phyloP scores from a whole-genome alignment of 495 filamentous ascomycete genomes.

The Trichocladium antarcticum region DNA sequence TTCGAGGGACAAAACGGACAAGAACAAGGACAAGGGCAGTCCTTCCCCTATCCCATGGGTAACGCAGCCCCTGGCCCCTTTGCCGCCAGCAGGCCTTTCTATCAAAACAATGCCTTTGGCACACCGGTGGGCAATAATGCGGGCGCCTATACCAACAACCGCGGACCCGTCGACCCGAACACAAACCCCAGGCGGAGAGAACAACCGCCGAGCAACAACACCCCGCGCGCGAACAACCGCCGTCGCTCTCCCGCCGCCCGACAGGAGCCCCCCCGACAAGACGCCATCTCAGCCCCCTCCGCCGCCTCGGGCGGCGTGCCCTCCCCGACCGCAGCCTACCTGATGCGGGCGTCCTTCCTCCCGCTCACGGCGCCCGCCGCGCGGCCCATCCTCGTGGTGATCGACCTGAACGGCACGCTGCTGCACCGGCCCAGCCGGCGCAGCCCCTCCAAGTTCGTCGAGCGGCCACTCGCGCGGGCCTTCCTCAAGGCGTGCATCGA shows the following conservation, averaged over 20 bases:
- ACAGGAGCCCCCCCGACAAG: background rate
- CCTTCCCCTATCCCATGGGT: background rate
- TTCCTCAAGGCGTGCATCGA: constrained; percentile 60
- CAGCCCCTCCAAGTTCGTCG: constrained; percentile 40
- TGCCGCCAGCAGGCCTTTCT: background rate
- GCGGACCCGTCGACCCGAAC: background rate
- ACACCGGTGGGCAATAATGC: too few relatives aligned
- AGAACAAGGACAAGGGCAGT: too few relatives aligned
- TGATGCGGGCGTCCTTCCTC: constrained; percentile 18
- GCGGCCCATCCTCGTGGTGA: constrained; percentile 57
- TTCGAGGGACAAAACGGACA: background rate
- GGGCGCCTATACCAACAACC: background rate
- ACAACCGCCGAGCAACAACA: too few relatives aligned
- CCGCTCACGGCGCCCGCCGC: constrained; percentile 17
- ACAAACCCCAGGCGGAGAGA: too few relatives aligned
- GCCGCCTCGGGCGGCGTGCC: constrained; percentile 41
- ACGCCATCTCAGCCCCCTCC: constrained; percentile 27
- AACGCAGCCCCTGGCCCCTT: background rate
- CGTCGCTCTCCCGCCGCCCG: background rate
- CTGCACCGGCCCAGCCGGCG: constrained; percentile 51
- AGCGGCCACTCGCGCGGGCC: constrained; percentile 47
- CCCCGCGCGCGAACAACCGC: too few relatives aligned
- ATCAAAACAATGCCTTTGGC: background rate
- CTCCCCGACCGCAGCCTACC: constrained; percentile 33
- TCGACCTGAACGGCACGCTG: constrained; percentile 91